Evolutionary conservation across 176 grass and related monocot genomes (phyloP), one percentile per base, ranked within the genome.

Genomic region (Carex parvula): DNA sequence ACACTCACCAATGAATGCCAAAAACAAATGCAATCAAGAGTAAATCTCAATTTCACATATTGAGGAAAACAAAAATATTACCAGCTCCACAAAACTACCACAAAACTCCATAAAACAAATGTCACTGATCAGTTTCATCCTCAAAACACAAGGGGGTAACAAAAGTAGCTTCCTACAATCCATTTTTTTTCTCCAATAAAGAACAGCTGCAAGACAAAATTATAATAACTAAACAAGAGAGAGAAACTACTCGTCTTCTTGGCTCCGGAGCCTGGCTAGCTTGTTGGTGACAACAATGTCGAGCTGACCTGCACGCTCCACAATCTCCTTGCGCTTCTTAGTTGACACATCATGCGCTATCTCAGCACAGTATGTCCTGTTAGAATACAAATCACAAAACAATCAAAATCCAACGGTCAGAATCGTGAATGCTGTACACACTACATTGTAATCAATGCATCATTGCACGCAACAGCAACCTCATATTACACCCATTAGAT

Each of bases 251-350:
- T 94, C 90, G 1, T 92, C 90, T 81, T 94, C 90, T 46, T 94
- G 90, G 88, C 90, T 94, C 26, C 84, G 86, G 52, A 94, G 84
- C 79, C 92, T 94, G 7, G 92, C 92, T 73, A 87, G 86, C 86
- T 85, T 90, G 81, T 94, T 94, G 37, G 88, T 90, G n/a, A 94
- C 92, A 18, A 94, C 92, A 8, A 94, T 85, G 67, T 94, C 90
- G 3, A 94, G 92, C 84, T 92, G 90, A 0, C 84, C 86, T 5
- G 92, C 92, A 44, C 90, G 90, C 86, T 94, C 90, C 1, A 94
- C 90, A 0, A 94, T 92, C 32, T 83, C 88, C 90, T 94, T 94
- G 69, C 90, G 92, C 84, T 94, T 92, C 57, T 81, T 82, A 2
- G 92, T 90, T 22, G 88, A 92, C 14, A 94, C 58, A 0, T 94